Conservation (phyloP, 805 yeast genomes). For the Debaryomyces maramus region DNA sequence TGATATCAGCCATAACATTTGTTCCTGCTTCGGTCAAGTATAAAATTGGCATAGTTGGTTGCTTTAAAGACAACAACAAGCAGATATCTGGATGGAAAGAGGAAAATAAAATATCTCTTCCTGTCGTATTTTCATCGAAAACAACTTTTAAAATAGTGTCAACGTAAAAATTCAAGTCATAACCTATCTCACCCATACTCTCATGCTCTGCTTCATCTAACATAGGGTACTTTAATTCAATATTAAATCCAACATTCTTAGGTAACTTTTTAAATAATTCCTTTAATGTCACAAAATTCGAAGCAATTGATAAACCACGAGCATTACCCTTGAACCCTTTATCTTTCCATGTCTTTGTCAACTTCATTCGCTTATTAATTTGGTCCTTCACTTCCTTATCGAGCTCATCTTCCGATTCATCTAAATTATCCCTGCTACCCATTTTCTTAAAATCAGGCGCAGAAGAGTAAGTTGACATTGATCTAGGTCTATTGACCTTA, state of each 20-base stretch:
- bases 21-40: conserved; percentile 91
- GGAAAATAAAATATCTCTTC: conserved; percentile 85
- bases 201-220: conserved; percentile 88
- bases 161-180: conserved; percentile 83
- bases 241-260: conserved; percentile 82
- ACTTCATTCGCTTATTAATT: conserved; percentile 65
- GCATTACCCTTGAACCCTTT: conserved; percentile 91
- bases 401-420: conserved; percentile 29
- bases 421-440: conserved; percentile 7
- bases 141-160: conserved; percentile 82
- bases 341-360: conserved; percentile 84
- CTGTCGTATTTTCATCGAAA: conserved; percentile 69
- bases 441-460: conserved; percentile 26
- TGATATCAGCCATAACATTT: conserved; percentile 77
- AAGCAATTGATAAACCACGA: conserved; percentile 85
- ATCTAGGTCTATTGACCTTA: conserved; percentile 36
- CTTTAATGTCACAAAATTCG: conserved; percentile 84
- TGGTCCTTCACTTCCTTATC: conserved; percentile 41
- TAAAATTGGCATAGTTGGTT: conserved; percentile 88
- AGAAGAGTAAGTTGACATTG: conserved; percentile 39
- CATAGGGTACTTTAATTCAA: conserved; percentile 95
- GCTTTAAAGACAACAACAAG: conserved; percentile 79
- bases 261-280: conserved; percentile 85
- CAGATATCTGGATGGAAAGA: conserved; percentile 96
- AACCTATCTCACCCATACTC: conserved; percentile 80